A percentile compares a stretch with the other conserved stretches of the same genome.
phyloP scores from a whole-genome alignment of 176 grass and related monocot species.

The Echinochloa phyllopogon region DNA sequence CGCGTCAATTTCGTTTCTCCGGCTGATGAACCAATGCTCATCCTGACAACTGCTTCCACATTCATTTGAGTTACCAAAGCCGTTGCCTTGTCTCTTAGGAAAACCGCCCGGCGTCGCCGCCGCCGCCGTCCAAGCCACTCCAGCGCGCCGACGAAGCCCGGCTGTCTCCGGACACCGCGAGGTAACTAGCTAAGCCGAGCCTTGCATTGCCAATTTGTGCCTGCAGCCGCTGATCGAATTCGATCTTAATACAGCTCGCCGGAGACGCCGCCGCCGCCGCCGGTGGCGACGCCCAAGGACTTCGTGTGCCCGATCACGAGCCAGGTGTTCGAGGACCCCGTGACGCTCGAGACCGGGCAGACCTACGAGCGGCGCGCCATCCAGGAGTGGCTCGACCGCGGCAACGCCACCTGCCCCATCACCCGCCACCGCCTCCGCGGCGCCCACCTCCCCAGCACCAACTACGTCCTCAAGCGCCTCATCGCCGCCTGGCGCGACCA shows the following conservation, averaged over 20 bases:
- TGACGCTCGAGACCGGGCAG: constrained; percentile 72
- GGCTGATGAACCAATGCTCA: constrained; percentile 11
- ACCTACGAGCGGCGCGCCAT: constrained; percentile 80
- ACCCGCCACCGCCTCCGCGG: constrained; percentile 60
- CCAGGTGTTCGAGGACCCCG: constrained; percentile 76
- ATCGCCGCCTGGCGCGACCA: constrained; percentile 60
- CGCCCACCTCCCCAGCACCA: constrained; percentile 62
- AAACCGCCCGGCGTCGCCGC: constrained; percentile 39
- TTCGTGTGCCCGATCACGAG: constrained; percentile 78
- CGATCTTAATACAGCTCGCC: constrained; percentile 17
- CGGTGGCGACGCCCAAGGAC: constrained; percentile 61
- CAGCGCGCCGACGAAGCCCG: not conserved
- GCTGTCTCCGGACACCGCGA: constrained; percentile 44
- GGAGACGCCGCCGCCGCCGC: not conserved
- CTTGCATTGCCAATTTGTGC: too few species aligned
- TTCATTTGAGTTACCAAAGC: constrained; percentile 47
- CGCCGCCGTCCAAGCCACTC: constrained; percentile 28
- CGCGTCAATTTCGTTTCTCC: not conserved
- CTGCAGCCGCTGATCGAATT: not conserved
- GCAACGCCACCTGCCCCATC: constrained; percentile 76
- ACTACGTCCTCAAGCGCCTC: constrained; percentile 81
- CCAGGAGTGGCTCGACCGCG: constrained; percentile 72
- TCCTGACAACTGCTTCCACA: not conserved
- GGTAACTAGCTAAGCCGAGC: constrained; percentile 14
- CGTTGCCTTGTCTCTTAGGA: constrained; percentile 60